Evolutionary conservation across 768 basidiomycete genomes (phyloP).

Genomic region (Lentinus brumalis): DNA sequence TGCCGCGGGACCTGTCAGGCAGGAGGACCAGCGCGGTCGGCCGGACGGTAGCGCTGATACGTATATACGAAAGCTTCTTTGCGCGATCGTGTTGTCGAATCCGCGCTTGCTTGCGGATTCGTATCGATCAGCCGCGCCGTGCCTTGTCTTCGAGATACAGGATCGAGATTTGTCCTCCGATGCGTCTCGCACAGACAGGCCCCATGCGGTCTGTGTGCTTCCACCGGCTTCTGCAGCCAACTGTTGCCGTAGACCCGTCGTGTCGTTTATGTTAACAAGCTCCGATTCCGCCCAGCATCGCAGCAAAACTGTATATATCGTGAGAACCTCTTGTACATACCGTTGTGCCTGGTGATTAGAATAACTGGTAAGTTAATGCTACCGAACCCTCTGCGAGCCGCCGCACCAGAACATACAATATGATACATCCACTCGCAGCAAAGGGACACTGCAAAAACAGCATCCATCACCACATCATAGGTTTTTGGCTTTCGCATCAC

Average conservation of each 20-base stretch:
- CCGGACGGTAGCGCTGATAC: background rate
- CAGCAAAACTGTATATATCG: constrained; percentile 4
- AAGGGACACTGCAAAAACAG: background rate
- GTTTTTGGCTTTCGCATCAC: constrained; percentile 35
- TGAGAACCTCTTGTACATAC: background rate
- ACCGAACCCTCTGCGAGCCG: constrained; percentile 10
- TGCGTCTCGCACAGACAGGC: constrained; percentile 11
- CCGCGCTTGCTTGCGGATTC: constrained; percentile 4
- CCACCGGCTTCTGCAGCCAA: constrained; percentile 9
- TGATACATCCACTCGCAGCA: background rate
- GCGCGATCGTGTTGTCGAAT: constrained; percentile 11
- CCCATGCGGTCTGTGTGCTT: constrained; percentile 22
- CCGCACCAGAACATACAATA: constrained; percentile 1
- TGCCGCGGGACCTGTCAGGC: background rate
- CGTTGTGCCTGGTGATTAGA: constrained; percentile 19
- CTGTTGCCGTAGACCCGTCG: constrained; percentile 10
- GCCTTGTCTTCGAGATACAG: constrained; percentile 13
- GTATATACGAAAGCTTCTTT: constrained; percentile 8
- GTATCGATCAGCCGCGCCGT: constrained; percentile 17
- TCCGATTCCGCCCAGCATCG: constrained; percentile 4
- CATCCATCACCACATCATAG: constrained; percentile 8
- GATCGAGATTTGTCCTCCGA: constrained; percentile 16
- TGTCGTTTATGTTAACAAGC: constrained; percentile 1
- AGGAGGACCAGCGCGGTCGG: background rate
- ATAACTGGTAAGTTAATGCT: constrained; percentile 17